Conservation (phyloP, 169 alveolate genomes). For the Plasmodium falciparum region DNA sequence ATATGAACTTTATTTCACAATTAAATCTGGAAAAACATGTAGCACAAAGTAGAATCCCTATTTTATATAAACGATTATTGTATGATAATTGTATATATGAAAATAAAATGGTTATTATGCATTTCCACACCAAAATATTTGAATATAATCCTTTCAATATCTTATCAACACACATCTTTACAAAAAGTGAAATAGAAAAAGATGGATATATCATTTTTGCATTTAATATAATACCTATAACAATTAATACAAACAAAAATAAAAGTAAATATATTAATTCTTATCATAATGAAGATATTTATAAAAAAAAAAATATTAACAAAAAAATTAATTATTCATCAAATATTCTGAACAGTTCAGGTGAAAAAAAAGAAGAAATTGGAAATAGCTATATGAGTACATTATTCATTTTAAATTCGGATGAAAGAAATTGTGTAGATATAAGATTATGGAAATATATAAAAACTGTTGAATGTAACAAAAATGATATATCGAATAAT, state of each 20-base stretch:
- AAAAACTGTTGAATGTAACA: constrained; percentile 27
- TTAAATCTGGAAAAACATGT: constrained; percentile 10
- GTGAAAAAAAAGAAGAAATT: background rate
- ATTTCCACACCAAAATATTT: constrained; percentile 27
- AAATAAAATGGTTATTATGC: constrained; percentile 46
- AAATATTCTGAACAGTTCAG: constrained; percentile 5
- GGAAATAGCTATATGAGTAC: constrained; percentile 27
- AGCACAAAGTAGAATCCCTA: constrained; percentile 48
- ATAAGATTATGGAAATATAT: constrained; percentile 42
- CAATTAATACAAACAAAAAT: background rate
- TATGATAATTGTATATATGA: constrained; percentile 46
- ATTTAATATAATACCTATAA: constrained; percentile 27
- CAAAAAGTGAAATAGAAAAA: constrained; percentile 17
- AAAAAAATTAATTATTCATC: background rate
- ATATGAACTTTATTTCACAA: constrained; percentile 22
- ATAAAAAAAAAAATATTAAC: background rate
- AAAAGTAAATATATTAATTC: background rate
- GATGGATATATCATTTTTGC: constrained; percentile 63
- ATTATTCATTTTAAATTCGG: constrained; percentile 21
- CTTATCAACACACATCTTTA: constrained; percentile 44
- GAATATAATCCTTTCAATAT: constrained; percentile 31
- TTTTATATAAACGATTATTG: constrained; percentile 38
- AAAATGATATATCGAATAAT: constrained; percentile 26
- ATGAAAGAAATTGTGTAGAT: constrained; percentile 42
- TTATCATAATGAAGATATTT: background rate